These are phyloP conservation scores for Diplotaxis tenuifolia DNA, from an alignment of 345 rosid genomes.

Conservation along the genomic window DNA sequence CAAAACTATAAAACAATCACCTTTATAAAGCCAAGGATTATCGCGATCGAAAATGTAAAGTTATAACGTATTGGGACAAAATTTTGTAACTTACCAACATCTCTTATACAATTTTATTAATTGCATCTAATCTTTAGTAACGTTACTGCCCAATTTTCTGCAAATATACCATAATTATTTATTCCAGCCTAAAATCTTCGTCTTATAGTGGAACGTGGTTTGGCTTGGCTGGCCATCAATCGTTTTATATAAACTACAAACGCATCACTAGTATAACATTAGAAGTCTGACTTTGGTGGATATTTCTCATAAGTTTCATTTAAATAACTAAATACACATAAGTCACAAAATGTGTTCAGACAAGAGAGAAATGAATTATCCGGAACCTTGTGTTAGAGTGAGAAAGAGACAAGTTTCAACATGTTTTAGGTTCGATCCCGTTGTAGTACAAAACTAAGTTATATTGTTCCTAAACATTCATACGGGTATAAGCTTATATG, in stretches of 20 bases:
- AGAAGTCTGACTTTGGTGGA: neutral
- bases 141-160: neutral
- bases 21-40: neutral
- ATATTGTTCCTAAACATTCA: no score
- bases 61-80: neutral
- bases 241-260: neutral
- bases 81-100: neutral
- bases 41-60: neutral
- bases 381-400: neutral
- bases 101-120: neutral
- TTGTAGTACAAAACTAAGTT: no score
- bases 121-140: neutral
- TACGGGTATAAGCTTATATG: no score
- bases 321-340: neutral
- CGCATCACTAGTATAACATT: neutral
- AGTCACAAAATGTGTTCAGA: neutral
- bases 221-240: neutral
- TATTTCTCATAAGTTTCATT: neutral
- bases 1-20: neutral
- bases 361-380: constrained; percentile 3
- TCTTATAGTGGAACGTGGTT: neutral
- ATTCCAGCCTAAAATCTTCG: neutral
- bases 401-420: no score
- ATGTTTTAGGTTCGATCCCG: no score
- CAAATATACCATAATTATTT: neutral